These are phyloP conservation scores for Hymenotorrendiella dingleyae DNA, from an alignment of 2,329 filamentous ascomycete genomes.

Conservation along the genomic window DNA sequence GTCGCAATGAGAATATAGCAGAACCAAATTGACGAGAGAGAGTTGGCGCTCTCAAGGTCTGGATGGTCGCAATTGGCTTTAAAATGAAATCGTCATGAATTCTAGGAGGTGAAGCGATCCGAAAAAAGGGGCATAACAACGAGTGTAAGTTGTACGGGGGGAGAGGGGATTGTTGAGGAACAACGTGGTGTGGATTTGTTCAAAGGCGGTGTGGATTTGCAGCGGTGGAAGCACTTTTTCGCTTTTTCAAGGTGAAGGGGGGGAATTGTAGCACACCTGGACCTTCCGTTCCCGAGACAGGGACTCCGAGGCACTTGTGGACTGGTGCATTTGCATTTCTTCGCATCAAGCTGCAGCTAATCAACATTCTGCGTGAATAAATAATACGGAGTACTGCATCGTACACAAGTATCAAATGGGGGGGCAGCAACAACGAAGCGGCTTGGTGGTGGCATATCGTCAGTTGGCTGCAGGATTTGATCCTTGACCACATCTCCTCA, in stretches of 20 bases:
- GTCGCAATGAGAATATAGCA: constrained; percentile 11
- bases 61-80: constrained; percentile 12
- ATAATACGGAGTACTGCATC: too few relatives aligned
- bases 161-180: constrained; percentile 1
- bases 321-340: too few relatives aligned
- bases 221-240: neutral
- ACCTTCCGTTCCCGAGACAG: too few relatives aligned
- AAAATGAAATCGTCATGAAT: constrained; percentile 15
- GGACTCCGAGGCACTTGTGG: too few relatives aligned
- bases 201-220: constrained; percentile 5
- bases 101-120: constrained; percentile 12
- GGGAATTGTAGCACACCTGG: neutral
- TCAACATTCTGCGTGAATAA: too few relatives aligned
- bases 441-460: too few relatives aligned
- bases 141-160: constrained; percentile 11
- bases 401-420: too few relatives aligned
- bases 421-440: too few relatives aligned
- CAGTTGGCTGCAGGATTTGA: too few relatives aligned
- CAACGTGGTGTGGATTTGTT: neutral
- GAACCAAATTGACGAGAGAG: constrained; percentile 5
- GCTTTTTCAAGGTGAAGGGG: neutral
- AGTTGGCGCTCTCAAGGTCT: constrained; percentile 10
- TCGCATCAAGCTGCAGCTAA: too few relatives aligned
- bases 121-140: constrained; percentile 11
- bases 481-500: too few relatives aligned